These are phyloP conservation scores for Hyaloperonospora arabidopsidis DNA, from an alignment of 352 stramenopile species.

Conservation along the genomic window DNA sequence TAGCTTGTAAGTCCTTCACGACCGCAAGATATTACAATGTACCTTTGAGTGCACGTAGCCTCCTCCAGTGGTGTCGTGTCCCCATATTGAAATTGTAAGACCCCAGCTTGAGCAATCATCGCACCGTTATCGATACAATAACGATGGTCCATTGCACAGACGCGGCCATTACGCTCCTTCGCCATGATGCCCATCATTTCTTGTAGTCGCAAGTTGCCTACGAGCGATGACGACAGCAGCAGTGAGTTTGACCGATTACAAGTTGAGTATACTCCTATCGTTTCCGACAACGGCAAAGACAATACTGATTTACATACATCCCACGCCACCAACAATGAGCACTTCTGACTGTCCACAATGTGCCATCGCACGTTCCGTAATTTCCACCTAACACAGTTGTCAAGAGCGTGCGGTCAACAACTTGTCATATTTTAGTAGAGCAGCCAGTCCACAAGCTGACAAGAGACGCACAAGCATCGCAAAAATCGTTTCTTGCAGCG, in stretches of 20 bases:
- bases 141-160: slow-evolving; percentile 98
- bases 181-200: slow-evolving; percentile 99
- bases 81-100: slow-evolving; percentile 95
- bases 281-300: no score
- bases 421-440: no score
- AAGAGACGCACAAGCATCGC: slow-evolving; percentile 90
- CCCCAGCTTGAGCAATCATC: slow-evolving; percentile 99
- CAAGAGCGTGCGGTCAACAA: background rate
- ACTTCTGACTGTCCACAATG: slow-evolving; percentile 95
- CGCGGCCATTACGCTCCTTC: slow-evolving; percentile 86
- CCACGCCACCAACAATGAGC: slow-evolving; percentile 98
- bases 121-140: slow-evolving; percentile 99
- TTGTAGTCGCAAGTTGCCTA: slow-evolving; percentile 45
- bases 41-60: slow-evolving; percentile 91
- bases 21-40: slow-evolving; percentile 3
- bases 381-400: slow-evolving; percentile 84
- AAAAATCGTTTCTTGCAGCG: slow-evolving; percentile 99
- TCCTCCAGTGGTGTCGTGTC: slow-evolving; percentile 87
- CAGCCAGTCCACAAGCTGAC: background rate
- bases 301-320: slow-evolving; percentile 80
- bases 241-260: no score
- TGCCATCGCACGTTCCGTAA: slow-evolving; percentile 99
- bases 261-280: no score
- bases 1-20: background rate
- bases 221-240: no score